Percentiles rank a stretch among this genome's conserved stretches.
Conservation (phyloP, 495 filamentous ascomycete genomes). For the Neurospora sp. region DNA sequence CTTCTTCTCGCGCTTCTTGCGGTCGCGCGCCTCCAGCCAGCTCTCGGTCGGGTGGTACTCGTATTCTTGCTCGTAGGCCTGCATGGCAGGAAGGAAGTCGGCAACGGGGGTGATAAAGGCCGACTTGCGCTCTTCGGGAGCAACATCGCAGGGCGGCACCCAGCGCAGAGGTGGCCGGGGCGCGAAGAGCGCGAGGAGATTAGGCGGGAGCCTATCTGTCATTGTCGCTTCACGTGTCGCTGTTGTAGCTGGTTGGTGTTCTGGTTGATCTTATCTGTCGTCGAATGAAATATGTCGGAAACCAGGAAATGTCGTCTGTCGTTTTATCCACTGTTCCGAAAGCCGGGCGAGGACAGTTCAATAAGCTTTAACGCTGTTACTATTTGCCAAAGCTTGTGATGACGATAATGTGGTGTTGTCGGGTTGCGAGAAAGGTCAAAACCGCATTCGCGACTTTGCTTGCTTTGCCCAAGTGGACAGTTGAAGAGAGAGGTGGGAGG, state of each 20-base stretch:
- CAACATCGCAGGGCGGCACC: constrained; percentile 70
- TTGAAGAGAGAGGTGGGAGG: neutral
- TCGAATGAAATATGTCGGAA: neutral
- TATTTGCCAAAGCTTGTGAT: neutral
- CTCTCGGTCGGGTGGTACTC: constrained; percentile 82
- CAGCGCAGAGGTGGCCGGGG: constrained; percentile 87
- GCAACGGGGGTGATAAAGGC: constrained; percentile 62
- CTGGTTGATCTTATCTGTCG: neutral
- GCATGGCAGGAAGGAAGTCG: constrained; percentile 58
- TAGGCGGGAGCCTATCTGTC: constrained; percentile 92
- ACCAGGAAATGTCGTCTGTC: neutral
- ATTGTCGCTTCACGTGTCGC: constrained; percentile 33
- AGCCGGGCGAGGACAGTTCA: neutral
- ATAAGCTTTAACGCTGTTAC: neutral
- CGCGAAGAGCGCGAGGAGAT: constrained; percentile 87
- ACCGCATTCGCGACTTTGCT: neutral
- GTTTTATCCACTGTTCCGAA: neutral
- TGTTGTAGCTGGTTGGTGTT: neutral
- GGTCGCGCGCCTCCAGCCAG: constrained; percentile 78
- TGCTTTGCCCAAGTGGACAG: neutral
- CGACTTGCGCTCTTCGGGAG: constrained; percentile 72
- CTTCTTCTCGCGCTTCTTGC: constrained; percentile 69
- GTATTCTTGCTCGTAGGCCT: constrained; percentile 59
- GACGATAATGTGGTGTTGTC: neutral
- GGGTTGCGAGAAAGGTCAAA: neutral